A percentile compares a stretch with the other conserved stretches of the same genome.
These are phyloP conservation scores for Stagonosporopsis rhizophila DNA, from an alignment of 2,329 filamentous ascomycete species.

Conservation along the genomic window DNA sequence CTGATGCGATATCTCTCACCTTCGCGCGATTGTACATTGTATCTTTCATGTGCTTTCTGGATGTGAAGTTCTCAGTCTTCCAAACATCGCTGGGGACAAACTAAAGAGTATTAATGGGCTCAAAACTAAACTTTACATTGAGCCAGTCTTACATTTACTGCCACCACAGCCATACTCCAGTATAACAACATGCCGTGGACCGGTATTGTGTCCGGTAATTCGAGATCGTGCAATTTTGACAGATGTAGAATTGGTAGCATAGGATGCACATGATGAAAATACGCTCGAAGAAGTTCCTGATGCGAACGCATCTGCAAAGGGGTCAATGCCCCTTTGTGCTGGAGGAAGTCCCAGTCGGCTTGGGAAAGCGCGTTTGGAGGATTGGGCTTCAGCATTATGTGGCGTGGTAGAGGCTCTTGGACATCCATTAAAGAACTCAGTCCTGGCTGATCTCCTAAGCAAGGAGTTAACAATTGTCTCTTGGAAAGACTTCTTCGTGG, in stretches of 20 bases:
- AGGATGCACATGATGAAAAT: slow-evolving; percentile 13
- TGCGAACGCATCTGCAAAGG: not conserved
- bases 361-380: slow-evolving; percentile 2
- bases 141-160: slow-evolving; percentile 2
- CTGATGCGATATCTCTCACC: not conserved
- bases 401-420: slow-evolving; percentile 8
- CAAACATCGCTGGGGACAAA: slow-evolving; percentile 7
- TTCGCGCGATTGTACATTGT: slow-evolving; percentile 13
- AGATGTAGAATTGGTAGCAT: slow-evolving; percentile 6
- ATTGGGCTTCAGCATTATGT: slow-evolving; percentile 6
- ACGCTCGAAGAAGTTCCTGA: slow-evolving; percentile 9
- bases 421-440: slow-evolving; percentile 11
- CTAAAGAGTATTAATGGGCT: not conserved
- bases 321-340: slow-evolving; percentile 8
- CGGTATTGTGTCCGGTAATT: not conserved
- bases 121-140: too few relatives aligned
- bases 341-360: slow-evolving; percentile 8
- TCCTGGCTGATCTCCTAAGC: slow-evolving; percentile 11
- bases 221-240: not conserved
- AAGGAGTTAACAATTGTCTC: not conserved
- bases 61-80: slow-evolving; percentile 6
- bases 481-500: not conserved
- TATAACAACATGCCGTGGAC: slow-evolving; percentile 4
- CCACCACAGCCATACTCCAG: slow-evolving; percentile 16
- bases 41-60: slow-evolving; percentile 15